Conservation (phyloP, 2,329 filamentous ascomycete genomes). For the Pseudomassariella vexata region DNA sequence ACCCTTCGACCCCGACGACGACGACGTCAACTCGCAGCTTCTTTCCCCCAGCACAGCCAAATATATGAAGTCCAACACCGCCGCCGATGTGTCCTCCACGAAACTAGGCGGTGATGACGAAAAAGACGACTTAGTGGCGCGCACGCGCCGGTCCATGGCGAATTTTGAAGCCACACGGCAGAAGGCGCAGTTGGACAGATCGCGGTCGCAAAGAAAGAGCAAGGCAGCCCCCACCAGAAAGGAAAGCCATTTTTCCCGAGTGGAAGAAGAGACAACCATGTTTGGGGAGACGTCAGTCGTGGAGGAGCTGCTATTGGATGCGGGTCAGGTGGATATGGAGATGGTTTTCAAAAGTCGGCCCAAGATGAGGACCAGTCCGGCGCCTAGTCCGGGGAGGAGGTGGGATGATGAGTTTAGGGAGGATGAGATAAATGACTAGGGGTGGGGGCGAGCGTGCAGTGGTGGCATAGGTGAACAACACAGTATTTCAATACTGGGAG, state of each 20-base stretch:
- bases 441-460: too few species aligned
- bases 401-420: slow-evolving; percentile 14
- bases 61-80: slow-evolving; percentile 10
- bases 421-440: too few species aligned
- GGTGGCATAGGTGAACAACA: too few species aligned
- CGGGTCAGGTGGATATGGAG: slow-evolving; percentile 66
- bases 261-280: slow-evolving; percentile 37
- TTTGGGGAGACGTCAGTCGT: slow-evolving; percentile 39
- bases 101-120: slow-evolving; percentile 22
- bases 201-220: slow-evolving; percentile 42
- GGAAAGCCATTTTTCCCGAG: slow-evolving; percentile 39
- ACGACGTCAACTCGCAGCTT: slow-evolving; percentile 12
- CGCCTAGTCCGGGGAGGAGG: slow-evolving; percentile 39
- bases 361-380: slow-evolving; percentile 70
- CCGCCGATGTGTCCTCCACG: neutral
- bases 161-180: slow-evolving; percentile 56
- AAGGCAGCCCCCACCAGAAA: slow-evolving; percentile 33
- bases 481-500: too few species aligned
- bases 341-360: slow-evolving; percentile 82
- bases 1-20: slow-evolving; percentile 27
- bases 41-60: slow-evolving; percentile 4
- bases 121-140: slow-evolving; percentile 47
- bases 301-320: slow-evolving; percentile 62
- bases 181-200: slow-evolving; percentile 53
- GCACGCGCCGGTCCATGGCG: slow-evolving; percentile 57